These are phyloP conservation scores for Heritiera littoralis DNA, from an alignment of 345 rosid genomes.

Conservation along the genomic window DNA sequence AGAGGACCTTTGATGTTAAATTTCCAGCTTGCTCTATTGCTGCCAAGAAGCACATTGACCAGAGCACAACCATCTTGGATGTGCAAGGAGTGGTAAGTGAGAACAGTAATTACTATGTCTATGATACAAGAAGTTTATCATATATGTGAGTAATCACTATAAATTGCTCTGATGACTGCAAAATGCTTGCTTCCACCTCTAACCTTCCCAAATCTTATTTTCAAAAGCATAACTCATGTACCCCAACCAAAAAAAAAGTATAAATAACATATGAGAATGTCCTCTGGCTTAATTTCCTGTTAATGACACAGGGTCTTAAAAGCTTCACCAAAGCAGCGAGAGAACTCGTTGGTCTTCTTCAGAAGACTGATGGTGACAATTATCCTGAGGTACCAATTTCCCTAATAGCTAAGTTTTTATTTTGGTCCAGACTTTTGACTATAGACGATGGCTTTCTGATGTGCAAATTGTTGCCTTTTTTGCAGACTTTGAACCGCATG, in stretches of 20 bases:
- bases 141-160: not conserved
- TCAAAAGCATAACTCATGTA: not conserved
- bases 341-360: constrained; percentile 79
- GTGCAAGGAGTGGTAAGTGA: constrained; percentile 97
- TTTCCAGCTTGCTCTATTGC: constrained; percentile 90
- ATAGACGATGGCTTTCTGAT: constrained; percentile 9
- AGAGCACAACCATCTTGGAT: constrained; percentile 94
- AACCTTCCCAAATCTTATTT: constrained; percentile 4
- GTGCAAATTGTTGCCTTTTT: constrained; percentile 12
- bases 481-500: constrained; percentile 92
- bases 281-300: constrained; percentile 3
- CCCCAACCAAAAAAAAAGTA: not conserved
- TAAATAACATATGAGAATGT: not conserved
- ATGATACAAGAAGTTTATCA: constrained; percentile 2
- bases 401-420: not conserved
- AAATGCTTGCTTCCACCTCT: not conserved
- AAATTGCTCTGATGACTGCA: not conserved
- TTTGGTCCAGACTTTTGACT: constrained; percentile 1
- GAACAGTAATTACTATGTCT: not conserved
- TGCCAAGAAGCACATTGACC: constrained; percentile 87
- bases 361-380: constrained; percentile 88
- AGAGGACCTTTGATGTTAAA: constrained; percentile 72
- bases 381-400: constrained; percentile 76
- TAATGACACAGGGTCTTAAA: constrained; percentile 71
- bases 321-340: constrained; percentile 89